A percentile compares a stretch with the other conserved stretches of the same genome.
phyloP scores from a whole-genome alignment of 2,329 filamentous ascomycete species.

The Fusarium sp. region DNA sequence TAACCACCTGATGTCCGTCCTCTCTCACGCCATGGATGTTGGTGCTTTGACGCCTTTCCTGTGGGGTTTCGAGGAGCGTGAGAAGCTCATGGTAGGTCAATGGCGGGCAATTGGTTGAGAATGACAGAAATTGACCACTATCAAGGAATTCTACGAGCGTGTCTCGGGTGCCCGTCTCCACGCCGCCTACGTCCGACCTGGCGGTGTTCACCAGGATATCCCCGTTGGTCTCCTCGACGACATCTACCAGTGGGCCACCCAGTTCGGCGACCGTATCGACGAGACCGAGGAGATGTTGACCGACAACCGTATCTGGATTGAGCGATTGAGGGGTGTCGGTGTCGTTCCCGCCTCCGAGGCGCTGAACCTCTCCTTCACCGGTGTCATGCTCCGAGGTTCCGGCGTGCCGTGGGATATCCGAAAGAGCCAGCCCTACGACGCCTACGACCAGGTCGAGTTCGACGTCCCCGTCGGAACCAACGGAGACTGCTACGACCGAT shows the following conservation, averaged over 20 bases:
- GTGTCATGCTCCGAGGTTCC: conserved; percentile 97
- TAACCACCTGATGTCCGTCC: conserved; percentile 97
- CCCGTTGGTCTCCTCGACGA: conserved; percentile 95
- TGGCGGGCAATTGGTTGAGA: neutral
- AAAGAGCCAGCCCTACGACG: conserved; percentile 97
- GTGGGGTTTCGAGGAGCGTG: conserved; percentile 99
- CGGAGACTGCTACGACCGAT: conserved; percentile 99
- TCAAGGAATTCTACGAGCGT: conserved; percentile 98
- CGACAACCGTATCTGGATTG: conserved; percentile 99
- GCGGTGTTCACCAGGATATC: conserved; percentile 95
- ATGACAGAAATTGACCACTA: conserved; percentile 14
- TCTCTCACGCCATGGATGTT: conserved; percentile 99
- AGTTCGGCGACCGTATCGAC: conserved; percentile 98
- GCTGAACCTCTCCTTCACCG: conserved; percentile 96
- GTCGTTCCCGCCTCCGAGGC: conserved; percentile 92
- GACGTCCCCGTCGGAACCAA: conserved; percentile 97
- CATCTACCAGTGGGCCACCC: conserved; percentile 99
- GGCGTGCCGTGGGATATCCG: conserved; percentile 97
- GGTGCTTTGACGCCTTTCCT: conserved; percentile 97
- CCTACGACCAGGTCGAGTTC: conserved; percentile 97
- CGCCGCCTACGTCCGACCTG: conserved; percentile 95
- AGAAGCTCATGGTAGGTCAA: conserved; percentile 93
- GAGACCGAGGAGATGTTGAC: conserved; percentile 99
- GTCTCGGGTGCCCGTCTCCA: conserved; percentile 98
- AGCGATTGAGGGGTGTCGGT: conserved; percentile 89